A percentile compares a stretch with the other conserved stretches of the same genome.
Evolutionary conservation across 345 rosid genomes (phyloP).

Genomic region (Hibiscus trionum): DNA sequence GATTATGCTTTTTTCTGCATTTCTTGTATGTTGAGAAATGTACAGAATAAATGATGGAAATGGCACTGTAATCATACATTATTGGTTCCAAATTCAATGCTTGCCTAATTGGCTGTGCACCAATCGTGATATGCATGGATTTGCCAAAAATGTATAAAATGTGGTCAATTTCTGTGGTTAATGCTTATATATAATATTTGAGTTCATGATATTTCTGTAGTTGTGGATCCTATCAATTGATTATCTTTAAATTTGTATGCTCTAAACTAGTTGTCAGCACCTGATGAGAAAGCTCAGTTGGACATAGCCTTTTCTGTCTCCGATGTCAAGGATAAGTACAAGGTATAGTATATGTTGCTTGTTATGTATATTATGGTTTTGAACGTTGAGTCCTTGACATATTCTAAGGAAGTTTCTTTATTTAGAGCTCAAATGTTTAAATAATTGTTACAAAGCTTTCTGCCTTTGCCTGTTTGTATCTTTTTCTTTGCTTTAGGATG

Average conservation of each 20-base stretch:
- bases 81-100: background rate
- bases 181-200: background rate
- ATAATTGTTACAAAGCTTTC: background rate
- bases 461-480: conserved; percentile 6
- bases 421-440: background rate
- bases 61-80: background rate
- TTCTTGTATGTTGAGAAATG: too few relatives aligned
- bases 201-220: background rate
- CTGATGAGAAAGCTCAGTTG: conserved; percentile 29
- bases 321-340: conserved; percentile 59
- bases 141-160: background rate
- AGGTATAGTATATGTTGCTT: conserved; percentile 31
- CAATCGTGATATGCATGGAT: background rate
- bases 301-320: conserved; percentile 45
- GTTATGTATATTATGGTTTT: background rate
- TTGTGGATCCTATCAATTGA: background rate
- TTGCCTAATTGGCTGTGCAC: background rate
- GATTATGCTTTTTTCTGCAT: too few relatives aligned
- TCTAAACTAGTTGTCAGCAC: conserved; percentile 24
- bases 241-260: conserved; percentile 1
- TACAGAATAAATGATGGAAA: background rate
- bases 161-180: background rate
- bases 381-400: background rate
- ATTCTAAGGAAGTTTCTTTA: background rate
- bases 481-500: conserved; percentile 41